Evolutionary conservation across 441 rosid genomes (phyloP).

Genomic region (Populus hybrid): DNA sequence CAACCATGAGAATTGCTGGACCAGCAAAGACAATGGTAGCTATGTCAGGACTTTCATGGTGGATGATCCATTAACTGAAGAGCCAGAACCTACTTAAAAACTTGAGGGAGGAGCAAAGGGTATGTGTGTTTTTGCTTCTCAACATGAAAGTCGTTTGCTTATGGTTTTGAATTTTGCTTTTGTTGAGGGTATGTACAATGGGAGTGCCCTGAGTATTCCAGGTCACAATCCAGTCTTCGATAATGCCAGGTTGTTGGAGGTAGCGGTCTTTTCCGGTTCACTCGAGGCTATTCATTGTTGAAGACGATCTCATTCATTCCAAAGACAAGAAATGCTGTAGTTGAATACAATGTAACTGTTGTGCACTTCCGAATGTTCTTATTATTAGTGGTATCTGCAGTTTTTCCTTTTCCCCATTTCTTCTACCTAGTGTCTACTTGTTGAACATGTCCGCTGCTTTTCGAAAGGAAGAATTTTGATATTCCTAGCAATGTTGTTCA

Average conservation of each 20-base stretch:
- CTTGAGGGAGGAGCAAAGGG: constrained; percentile 39
- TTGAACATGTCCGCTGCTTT: background rate
- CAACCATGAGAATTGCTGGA: constrained; percentile 37
- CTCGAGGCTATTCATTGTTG: constrained; percentile 40
- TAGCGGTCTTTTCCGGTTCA: constrained; percentile 29
- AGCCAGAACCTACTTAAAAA: constrained; percentile 31
- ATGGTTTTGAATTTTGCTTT: constrained; percentile 35
- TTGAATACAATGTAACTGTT: constrained; percentile 35
- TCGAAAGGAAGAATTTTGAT: background rate
- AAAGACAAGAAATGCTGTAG: constrained; percentile 36
- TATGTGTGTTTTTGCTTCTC: constrained; percentile 33
- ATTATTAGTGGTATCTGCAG: background rate
- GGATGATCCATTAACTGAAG: constrained; percentile 38
- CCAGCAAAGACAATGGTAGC: constrained; percentile 29
- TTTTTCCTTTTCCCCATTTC: background rate
- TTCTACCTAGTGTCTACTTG: no score
- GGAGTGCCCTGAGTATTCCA: constrained; percentile 32
- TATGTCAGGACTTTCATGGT: constrained; percentile 31
- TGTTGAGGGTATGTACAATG: constrained; percentile 29
- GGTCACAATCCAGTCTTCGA: constrained; percentile 26
- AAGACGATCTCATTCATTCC: constrained; percentile 24
- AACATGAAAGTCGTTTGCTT: constrained; percentile 24
- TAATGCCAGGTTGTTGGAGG: constrained; percentile 42
- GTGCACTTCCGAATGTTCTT: constrained; percentile 24
- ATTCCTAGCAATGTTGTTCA: background rate